phyloP scores from a whole-genome alignment of 208 protist species.

The Leishmania aethiopica region DNA sequence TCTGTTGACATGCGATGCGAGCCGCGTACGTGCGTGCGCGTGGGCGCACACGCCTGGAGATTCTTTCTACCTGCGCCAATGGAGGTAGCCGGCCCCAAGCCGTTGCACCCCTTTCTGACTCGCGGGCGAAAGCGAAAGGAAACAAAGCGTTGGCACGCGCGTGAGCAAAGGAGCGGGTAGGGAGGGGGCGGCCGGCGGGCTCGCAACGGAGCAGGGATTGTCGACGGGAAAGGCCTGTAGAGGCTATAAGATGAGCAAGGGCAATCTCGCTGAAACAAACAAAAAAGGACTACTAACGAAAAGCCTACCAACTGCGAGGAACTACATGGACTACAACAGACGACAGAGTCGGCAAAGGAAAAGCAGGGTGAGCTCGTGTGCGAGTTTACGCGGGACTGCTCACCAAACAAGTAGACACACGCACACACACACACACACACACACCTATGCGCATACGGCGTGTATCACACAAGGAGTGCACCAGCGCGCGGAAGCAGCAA shows the following conservation, averaged over 20 bases:
- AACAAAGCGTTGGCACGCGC: too few species aligned
- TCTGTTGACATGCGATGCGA: background rate
- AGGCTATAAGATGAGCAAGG: background rate
- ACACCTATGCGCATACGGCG: background rate
- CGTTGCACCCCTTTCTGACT: background rate
- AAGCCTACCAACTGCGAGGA: background rate
- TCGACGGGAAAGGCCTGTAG: background rate
- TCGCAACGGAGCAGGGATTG: too few species aligned
- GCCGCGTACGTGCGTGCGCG: background rate
- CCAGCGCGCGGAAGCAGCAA: constrained; percentile 1
- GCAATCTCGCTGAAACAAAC: background rate
- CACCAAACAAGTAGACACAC: background rate
- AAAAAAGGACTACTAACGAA: background rate
- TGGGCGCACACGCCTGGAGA: background rate
- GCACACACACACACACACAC: background rate
- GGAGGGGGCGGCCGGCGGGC: background rate
- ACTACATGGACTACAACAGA: background rate
- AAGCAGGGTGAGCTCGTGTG: background rate
- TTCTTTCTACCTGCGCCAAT: background rate
- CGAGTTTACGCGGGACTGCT: background rate
- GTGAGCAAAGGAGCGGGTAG: too few species aligned
- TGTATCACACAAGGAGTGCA: background rate
- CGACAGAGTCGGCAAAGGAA: background rate
- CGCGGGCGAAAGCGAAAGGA: background rate
- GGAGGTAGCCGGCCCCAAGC: background rate